phyloP scores from a whole-genome alignment of 2,329 filamentous ascomycete genomes.

The Podosphaera aphanis region DNA sequence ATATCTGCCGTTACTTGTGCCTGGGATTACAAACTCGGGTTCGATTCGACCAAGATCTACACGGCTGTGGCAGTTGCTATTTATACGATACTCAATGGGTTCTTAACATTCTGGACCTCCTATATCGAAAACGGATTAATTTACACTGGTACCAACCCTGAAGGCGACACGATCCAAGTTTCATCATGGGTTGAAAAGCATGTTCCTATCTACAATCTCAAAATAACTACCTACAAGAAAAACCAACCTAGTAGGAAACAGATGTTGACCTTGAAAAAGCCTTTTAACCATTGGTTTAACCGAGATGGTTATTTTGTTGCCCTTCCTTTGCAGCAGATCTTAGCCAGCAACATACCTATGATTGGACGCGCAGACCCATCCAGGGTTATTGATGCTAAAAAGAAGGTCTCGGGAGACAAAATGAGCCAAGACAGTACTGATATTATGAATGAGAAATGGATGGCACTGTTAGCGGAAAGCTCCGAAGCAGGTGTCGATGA shows the following conservation, averaged over 20 bases:
- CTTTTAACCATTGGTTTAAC: constrained; percentile 62
- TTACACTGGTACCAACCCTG: constrained; percentile 45
- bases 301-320: constrained; percentile 45
- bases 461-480: too few species aligned
- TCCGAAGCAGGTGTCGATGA: too few species aligned
- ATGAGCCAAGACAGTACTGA: too few species aligned
- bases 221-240: constrained; percentile 23
- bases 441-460: too few species aligned
- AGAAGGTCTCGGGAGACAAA: too few species aligned
- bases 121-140: constrained; percentile 59
- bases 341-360: constrained; percentile 42
- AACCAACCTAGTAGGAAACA: constrained; percentile 15
- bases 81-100: constrained; percentile 59
- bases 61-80: constrained; percentile 55
- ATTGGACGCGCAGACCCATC: constrained; percentile 44
- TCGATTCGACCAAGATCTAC: constrained; percentile 62
- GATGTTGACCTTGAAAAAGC: constrained; percentile 23
- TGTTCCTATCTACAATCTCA: constrained; percentile 57
- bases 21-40: constrained; percentile 80
- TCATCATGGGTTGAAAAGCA: constrained; percentile 54
- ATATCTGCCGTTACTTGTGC: constrained; percentile 68
- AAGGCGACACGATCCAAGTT: constrained; percentile 53
- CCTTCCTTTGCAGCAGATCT: constrained; percentile 54
- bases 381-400: constrained; percentile 12
- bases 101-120: constrained; percentile 67